These are phyloP conservation scores for Ophiorrhiza pumila DNA, from an alignment of 257 asterid species.

Conservation along the genomic window DNA sequence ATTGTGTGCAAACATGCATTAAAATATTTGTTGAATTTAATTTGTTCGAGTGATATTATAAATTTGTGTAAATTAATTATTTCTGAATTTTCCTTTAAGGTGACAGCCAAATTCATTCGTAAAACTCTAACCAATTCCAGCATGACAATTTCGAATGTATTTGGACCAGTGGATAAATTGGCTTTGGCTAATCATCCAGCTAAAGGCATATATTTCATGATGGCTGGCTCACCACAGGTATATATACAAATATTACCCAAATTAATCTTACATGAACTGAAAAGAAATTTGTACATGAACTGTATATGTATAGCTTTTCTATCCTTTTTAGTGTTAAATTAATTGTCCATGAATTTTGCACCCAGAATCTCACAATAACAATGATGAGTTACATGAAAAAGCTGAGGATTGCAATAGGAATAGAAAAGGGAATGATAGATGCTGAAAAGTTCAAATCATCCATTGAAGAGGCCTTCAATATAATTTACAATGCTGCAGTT, in stretches of 20 bases:
- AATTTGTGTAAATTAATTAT: too few relatives aligned
- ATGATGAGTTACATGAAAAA: slow-evolving; percentile 72
- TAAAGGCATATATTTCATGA: slow-evolving; percentile 41
- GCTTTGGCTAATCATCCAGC: slow-evolving; percentile 39
- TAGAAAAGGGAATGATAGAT: slow-evolving; percentile 62
- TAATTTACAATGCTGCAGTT: slow-evolving; percentile 44
- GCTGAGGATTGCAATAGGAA: slow-evolving; percentile 61
- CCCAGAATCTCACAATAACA: slow-evolving; percentile 68
- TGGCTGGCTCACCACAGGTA: slow-evolving; percentile 44
- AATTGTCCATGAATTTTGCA: not conserved
- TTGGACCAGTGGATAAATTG: slow-evolving; percentile 41
- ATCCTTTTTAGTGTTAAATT: not conserved
- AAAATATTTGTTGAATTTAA: too few relatives aligned
- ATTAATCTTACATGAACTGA: too few relatives aligned
- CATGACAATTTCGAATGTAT: slow-evolving; percentile 40
- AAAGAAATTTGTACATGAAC: too few relatives aligned
- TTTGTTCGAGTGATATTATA: too few relatives aligned
- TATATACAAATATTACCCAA: not conserved
- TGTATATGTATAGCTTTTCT: not conserved
- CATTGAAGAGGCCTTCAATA: slow-evolving; percentile 49
- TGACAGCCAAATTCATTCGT: slow-evolving; percentile 31
- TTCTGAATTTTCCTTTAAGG: slow-evolving; percentile 18
- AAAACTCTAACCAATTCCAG: slow-evolving; percentile 38
- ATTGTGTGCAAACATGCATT: too few relatives aligned
- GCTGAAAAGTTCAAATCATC: slow-evolving; percentile 45